Percentiles rank a stretch among this genome's conserved stretches.
Evolutionary conservation across 768 basidiomycete genomes (phyloP).

Genomic region (Calvatia gigantea): DNA sequence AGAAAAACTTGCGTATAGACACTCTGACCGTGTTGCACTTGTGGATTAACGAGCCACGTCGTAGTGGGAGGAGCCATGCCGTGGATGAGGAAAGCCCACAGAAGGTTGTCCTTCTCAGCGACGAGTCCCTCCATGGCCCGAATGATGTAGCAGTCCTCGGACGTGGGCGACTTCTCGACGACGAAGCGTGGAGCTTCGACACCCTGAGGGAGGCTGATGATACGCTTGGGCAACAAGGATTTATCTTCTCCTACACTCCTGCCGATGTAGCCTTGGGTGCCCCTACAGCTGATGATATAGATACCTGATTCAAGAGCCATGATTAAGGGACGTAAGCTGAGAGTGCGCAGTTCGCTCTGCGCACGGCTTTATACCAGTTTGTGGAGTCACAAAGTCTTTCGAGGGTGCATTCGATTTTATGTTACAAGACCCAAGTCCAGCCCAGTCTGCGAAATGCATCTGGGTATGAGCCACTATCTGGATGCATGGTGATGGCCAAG

Average conservation of each 20-base stretch:
- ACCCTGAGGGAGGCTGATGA: background rate
- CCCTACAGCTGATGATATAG: background rate
- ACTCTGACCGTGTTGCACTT: background rate
- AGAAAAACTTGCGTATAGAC: background rate
- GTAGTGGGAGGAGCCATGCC: background rate
- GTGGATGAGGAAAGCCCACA: background rate
- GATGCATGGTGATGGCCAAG: too few relatives aligned
- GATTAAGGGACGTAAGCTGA: too few relatives aligned
- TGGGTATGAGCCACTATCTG: too few relatives aligned
- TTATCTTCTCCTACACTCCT: background rate
- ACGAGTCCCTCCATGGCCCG: background rate
- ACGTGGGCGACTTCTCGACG: background rate
- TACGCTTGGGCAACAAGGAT: background rate
- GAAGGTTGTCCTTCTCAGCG: background rate
- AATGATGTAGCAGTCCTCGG: background rate
- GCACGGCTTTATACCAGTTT: too few relatives aligned
- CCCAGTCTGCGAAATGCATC: too few relatives aligned
- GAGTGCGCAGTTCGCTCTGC: too few relatives aligned
- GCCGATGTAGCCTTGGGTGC: background rate
- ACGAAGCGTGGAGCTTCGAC: background rate
- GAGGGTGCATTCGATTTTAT: too few relatives aligned
- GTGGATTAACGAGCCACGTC: background rate
- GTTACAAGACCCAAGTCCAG: too few relatives aligned
- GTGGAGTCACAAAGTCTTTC: too few relatives aligned
- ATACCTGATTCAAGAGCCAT: background rate